Conservation (phyloP, 176 grass and related monocot species). For the Zizania latifolia region DNA sequence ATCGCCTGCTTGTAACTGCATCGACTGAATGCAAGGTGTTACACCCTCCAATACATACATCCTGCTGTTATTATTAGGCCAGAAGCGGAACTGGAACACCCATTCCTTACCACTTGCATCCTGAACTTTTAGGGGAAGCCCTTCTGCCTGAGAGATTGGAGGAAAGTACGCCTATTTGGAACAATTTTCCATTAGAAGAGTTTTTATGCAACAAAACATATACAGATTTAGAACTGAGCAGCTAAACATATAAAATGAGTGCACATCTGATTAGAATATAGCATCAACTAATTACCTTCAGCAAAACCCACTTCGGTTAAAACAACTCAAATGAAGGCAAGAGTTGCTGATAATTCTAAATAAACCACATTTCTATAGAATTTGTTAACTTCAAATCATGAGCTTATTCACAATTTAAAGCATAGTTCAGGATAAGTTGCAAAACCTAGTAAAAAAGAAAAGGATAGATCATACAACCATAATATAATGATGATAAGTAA, state of each 20-base stretch:
- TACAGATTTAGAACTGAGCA: constrained; percentile 11
- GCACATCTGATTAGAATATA: not conserved
- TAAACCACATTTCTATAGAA: not conserved
- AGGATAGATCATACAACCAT: not conserved
- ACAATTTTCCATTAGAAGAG: not conserved
- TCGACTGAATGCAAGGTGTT: constrained; percentile 92
- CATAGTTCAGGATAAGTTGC: constrained; percentile 11
- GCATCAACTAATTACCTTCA: not conserved
- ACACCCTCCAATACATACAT: constrained; percentile 99
- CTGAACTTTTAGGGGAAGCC: constrained; percentile 90
- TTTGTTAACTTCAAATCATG: not conserved
- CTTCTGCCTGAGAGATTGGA: constrained; percentile 86
- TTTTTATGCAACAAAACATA: not conserved
- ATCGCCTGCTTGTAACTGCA: constrained; percentile 97
- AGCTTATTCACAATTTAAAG: not conserved
- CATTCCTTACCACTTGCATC: constrained; percentile 96
- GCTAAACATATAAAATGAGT: not conserved
- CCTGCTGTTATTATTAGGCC: constrained; percentile 99
- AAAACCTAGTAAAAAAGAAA: constrained; percentile 11
- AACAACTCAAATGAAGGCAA: not conserved
- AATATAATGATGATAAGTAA: not conserved
- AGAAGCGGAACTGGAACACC: constrained; percentile 97
- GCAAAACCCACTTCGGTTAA: not conserved
- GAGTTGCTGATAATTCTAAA: not conserved
- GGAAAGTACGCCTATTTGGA: constrained; percentile 86